Base-by-base conservation (phyloP, 2,329 filamentous ascomycete species). In the Coniosporium uncinatum region DNA sequence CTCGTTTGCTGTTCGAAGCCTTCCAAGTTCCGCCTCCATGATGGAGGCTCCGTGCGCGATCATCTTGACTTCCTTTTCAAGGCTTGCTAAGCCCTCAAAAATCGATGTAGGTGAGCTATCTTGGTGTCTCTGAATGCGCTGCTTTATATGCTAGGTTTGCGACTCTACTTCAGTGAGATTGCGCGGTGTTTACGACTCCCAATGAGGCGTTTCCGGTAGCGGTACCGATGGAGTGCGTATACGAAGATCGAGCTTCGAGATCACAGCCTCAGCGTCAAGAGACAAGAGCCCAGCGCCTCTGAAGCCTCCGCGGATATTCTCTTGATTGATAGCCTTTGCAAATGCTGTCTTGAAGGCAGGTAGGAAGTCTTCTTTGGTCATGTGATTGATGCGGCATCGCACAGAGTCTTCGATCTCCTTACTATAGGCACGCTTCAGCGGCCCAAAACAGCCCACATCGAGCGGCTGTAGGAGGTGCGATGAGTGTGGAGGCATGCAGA, bases 401-500 rank as follows among this genome's bases (percentile, higher is more conserved):
- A 58, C 57, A 36, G 59, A 52, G 14, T 36, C 39, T 42, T 54
- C 43, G 36, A 66, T 52, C 41, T 55, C 19, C 22, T 49, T 33
- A 31, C 56, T 34, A 43, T 66, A 64, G 41, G 44, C 45, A 14
- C 39, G 37, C 48, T 66, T 66, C n/a, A 66, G 49, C 17, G 53
- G 49, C 39, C 51, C 44, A 51, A 68, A 69, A 48, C 52, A 60
- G 19, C 50, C 52, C 33, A 66, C 49, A 56, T 68, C 53, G 39
- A 69, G 59, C 37, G 58, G 62, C 50, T 70, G 53, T 17, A 63
- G 55, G 14, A 63, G 39, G 51, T 67, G 50, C 42, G 57, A 67
- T 22, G 50, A 61, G 47, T 64, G 47, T 14, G 52, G 5, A 40
- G 54, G 58, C 42, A 66, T 61, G 42, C 41, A 66, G 46, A 64